Evolutionary conservation across 1,284 basidiomycete genomes (phyloP), one percentile per base, ranked within the genome.

Genomic region (Cryptococcus floricola): DNA sequence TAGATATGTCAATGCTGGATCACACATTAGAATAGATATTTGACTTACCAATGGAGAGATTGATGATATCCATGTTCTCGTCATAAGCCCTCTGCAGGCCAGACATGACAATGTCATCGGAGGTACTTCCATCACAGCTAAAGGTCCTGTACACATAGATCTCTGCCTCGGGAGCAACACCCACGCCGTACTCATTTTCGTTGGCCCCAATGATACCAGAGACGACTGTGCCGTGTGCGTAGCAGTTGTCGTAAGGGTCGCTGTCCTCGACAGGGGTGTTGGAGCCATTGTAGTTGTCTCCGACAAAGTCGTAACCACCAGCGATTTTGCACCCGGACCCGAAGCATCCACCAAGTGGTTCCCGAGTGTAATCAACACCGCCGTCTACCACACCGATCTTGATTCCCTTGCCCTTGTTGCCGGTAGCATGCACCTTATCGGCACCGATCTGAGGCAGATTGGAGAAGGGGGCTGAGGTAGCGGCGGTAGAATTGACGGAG

Each of bases 161-260:
- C 9, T 53, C 59, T 2, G 74, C 68, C 14, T 68, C 64, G 25
- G 74, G 74, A 1, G 75, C 71, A n/a, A 73, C 70, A 63, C 75
- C 75, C 25, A 69, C 66, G 64, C 74, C 79, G 68, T 83, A 82
- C 77, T 80, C 62, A 65, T 85, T 85, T 31, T 59, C 53, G 48
- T 67, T 61, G 38, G 73, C 69, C 31, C 63, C 85, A 50, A 88
- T 83, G 62, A 86, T 85, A 50, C 85, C 85, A 48, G 81, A 81
- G 34, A 85, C 82, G 66, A 85, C 82, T 1, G 85, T 85, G 14
- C 85, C 84, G 63, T 86, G 84, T 4, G 82, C 74, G 53, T 66
- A 69, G 52, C 74, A 80, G 44, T 71, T 64, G 54, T 77, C 74
- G 43, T 74, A 70, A 37, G 77, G 78, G 53, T 78, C 75, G n/a